phyloP scores from a whole-genome alignment of 305 asterid species.

The Galium porrigens region DNA sequence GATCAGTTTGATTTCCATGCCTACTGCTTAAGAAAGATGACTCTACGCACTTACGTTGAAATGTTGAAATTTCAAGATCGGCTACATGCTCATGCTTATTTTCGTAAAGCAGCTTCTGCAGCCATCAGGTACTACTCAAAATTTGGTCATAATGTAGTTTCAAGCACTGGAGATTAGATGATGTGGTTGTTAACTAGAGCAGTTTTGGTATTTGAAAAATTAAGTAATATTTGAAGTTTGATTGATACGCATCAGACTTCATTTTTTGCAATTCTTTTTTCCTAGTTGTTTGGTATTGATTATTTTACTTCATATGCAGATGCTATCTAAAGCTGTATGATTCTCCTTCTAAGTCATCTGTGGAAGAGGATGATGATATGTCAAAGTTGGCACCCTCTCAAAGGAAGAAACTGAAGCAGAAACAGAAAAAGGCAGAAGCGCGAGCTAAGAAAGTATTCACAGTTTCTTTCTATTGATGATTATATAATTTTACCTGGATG shows the following conservation, averaged over 20 bases:
- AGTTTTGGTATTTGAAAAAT: neutral
- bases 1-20: slow-evolving; percentile 98
- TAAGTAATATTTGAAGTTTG: slow-evolving; percentile 2
- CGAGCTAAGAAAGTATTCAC: slow-evolving; percentile 73
- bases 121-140: slow-evolving; percentile 45
- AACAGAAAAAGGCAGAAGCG: slow-evolving; percentile 91
- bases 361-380: slow-evolving; percentile 76
- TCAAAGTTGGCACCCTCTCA: slow-evolving; percentile 81
- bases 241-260: neutral
- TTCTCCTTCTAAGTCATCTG: slow-evolving; percentile 67
- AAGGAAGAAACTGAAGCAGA: slow-evolving; percentile 87
- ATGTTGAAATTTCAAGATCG: slow-evolving; percentile 90
- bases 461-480: slow-evolving; percentile 16
- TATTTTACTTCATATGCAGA: slow-evolving; percentile 34
- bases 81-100: slow-evolving; percentile 82
- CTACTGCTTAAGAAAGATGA: slow-evolving; percentile 94
- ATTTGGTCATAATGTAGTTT: neutral
- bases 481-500: slow-evolving; percentile 3
- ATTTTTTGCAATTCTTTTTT: neutral
- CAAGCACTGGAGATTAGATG: slow-evolving; percentile 11
- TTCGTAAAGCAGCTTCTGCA: slow-evolving; percentile 87
- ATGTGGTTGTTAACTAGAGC: slow-evolving; percentile 9
- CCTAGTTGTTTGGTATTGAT: slow-evolving; percentile 2
- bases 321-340: slow-evolving; percentile 85
- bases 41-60: slow-evolving; percentile 77